These are phyloP conservation scores for Phytophthora pluvialis DNA, from an alignment of 352 stramenopile species.

Conservation along the genomic window DNA sequence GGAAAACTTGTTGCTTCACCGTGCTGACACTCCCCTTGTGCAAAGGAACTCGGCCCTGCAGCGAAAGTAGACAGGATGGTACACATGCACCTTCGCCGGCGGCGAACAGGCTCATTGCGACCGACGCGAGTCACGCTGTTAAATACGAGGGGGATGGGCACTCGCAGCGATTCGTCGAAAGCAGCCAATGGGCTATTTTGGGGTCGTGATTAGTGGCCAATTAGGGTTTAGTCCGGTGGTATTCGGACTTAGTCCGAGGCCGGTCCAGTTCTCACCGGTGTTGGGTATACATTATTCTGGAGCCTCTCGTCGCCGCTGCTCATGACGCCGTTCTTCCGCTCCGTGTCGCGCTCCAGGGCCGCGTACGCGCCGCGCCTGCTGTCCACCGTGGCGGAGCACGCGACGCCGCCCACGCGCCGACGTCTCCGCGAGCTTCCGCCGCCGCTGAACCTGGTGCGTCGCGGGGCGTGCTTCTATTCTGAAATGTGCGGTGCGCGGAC, in stretches of 20 bases:
- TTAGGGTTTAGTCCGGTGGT: neutral
- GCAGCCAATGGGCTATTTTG: neutral
- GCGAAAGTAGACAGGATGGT: too few relatives aligned
- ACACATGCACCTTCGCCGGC: too few relatives aligned
- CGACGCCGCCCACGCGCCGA: slow-evolving; percentile 48
- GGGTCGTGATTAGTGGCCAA: slow-evolving; percentile 11
- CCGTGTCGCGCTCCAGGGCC: slow-evolving; percentile 23
- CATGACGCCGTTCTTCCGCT: slow-evolving; percentile 48
- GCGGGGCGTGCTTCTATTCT: neutral
- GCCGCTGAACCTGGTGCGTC: slow-evolving; percentile 74
- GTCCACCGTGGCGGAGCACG: slow-evolving; percentile 51
- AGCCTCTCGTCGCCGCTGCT: slow-evolving; percentile 8
- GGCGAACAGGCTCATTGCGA: too few relatives aligned
- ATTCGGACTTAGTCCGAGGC: slow-evolving; percentile 16
- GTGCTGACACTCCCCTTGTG: too few relatives aligned
- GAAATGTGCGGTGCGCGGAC: slow-evolving; percentile 8
- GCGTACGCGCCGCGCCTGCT: slow-evolving; percentile 27
- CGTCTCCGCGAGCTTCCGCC: slow-evolving; percentile 73
- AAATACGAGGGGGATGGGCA: slow-evolving; percentile 29
- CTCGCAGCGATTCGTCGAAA: slow-evolving; percentile 21
- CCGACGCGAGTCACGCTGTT: slow-evolving; percentile 10
- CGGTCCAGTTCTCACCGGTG: slow-evolving; percentile 14
- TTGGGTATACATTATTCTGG: slow-evolving; percentile 26
- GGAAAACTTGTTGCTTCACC: neutral
- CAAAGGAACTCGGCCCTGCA: too few relatives aligned